Conservation (phyloP, 805 yeast genomes). For the Monosporozyma solicola region DNA sequence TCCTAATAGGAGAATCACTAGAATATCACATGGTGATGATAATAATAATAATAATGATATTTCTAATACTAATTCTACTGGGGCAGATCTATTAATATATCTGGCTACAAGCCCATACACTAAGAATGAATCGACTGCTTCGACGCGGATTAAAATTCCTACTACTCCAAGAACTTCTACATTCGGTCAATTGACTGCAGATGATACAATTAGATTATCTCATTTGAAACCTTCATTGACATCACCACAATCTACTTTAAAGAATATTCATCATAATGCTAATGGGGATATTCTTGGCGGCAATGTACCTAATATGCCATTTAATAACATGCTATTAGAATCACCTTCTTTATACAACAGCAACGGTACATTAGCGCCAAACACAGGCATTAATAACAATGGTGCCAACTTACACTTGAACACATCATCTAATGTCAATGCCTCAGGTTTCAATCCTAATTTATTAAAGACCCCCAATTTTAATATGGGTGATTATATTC, state of each 20-base stretch:
- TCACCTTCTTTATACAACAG: conserved; percentile 19
- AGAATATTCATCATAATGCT: conserved; percentile 2
- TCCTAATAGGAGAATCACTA: conserved; percentile 2
- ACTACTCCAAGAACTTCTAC: conserved; percentile 20
- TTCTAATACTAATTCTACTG: conserved; percentile 7
- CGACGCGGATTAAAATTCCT: conserved; percentile 11
- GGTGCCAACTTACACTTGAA: background rate
- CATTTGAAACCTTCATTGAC: conserved; percentile 23
- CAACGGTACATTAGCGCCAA: conserved; percentile 9
- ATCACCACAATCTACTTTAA: conserved; percentile 27
- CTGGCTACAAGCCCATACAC: conserved; percentile 30
- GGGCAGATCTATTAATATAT: conserved; percentile 31
- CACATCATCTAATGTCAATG: background rate
- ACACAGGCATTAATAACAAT: background rate
- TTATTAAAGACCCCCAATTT: conserved; percentile 27
- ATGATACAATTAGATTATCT: conserved; percentile 22
- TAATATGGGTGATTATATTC: conserved; percentile 32
- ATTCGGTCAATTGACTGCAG: conserved; percentile 5
- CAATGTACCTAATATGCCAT: conserved; percentile 1
- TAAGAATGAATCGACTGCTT: background rate
- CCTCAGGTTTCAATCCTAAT: conserved; percentile 2
- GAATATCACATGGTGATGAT: conserved; percentile 4
- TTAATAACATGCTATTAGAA: conserved; percentile 19
- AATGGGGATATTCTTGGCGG: background rate
- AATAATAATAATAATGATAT: background rate